A percentile compares a stretch with the other conserved stretches of the same genome.
Evolutionary conservation across 495 filamentous ascomycete genomes (phyloP).

Genomic region (Aspergillus mulundensis): DNA sequence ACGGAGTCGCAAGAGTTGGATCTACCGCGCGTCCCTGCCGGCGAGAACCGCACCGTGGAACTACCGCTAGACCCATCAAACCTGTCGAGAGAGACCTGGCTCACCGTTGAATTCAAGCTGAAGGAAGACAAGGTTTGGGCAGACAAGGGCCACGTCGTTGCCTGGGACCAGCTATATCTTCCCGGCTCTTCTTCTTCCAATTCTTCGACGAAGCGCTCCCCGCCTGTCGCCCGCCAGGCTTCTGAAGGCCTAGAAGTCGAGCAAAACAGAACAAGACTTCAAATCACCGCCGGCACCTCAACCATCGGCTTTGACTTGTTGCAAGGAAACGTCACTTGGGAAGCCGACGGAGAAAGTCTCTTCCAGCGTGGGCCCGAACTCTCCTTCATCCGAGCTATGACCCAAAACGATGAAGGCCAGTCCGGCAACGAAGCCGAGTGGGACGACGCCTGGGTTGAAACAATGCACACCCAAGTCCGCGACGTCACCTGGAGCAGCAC

Average conservation of each 20-base stretch:
- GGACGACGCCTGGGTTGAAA: slow-evolving; percentile 34
- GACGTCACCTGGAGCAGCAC: slow-evolving; percentile 33
- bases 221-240: background rate
- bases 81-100: slow-evolving; percentile 34
- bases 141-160: slow-evolving; percentile 42
- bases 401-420: slow-evolving; percentile 56
- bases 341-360: slow-evolving; percentile 7
- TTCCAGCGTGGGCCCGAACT: slow-evolving; percentile 22
- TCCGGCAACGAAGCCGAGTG: slow-evolving; percentile 26
- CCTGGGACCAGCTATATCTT: slow-evolving; percentile 46
- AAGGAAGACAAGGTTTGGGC: slow-evolving; percentile 40
- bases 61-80: background rate
- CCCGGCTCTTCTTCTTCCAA: slow-evolving; percentile 12
- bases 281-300: background rate
- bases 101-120: slow-evolving; percentile 44
- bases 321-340: slow-evolving; percentile 19
- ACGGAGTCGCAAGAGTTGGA: slow-evolving; percentile 11
- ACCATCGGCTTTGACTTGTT: slow-evolving; percentile 20
- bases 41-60: background rate
- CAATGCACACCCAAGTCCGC: slow-evolving; percentile 31
- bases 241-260: background rate
- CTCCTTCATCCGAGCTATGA: slow-evolving; percentile 30
- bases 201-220: slow-evolving; percentile 3
- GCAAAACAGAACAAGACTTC: background rate
- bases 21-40: background rate